These are phyloP conservation scores for Podospora conica DNA, from an alignment of 495 filamentous ascomycete species.

Conservation along the genomic window DNA sequence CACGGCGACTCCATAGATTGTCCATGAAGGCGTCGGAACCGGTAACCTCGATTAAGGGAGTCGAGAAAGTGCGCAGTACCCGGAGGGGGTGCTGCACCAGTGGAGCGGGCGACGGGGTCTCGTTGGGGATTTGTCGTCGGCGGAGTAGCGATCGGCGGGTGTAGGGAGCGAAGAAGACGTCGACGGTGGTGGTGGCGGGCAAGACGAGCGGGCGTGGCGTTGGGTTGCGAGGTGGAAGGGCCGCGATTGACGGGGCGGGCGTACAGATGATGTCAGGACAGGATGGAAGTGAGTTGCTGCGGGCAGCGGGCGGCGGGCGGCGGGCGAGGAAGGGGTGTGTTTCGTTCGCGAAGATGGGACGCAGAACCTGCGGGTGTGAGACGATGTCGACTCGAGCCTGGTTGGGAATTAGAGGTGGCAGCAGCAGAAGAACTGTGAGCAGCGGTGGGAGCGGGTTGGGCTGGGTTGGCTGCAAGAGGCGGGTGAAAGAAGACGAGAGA, in stretches of 20 bases:
- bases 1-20: conserved; percentile 80
- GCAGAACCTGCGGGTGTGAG: conserved; percentile 12
- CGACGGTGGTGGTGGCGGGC: background rate
- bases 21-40: conserved; percentile 36
- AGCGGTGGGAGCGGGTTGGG: background rate
- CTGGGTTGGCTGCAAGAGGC: background rate
- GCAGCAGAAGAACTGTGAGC: too few relatives aligned
- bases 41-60: conserved; percentile 21
- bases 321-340: conserved; percentile 2
- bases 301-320: conserved; percentile 1
- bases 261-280: conserved; percentile 16
- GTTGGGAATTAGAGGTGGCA: conserved; percentile 9
- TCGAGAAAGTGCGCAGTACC: conserved; percentile 7
- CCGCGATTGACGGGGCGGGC: background rate
- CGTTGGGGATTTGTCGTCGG: background rate
- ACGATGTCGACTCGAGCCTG: background rate
- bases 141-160: background rate
- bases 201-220: background rate
- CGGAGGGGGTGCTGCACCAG: conserved; percentile 9
- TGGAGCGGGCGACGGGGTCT: conserved; percentile 5
- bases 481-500: conserved; percentile 8
- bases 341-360: conserved; percentile 8
- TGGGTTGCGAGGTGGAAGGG: background rate
- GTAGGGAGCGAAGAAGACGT: background rate
- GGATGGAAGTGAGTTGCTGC: background rate